Evolutionary conservation across 176 grass and related monocot species (phyloP), one percentile per base, ranked within the genome.

Genomic region (Secale cereale): DNA sequence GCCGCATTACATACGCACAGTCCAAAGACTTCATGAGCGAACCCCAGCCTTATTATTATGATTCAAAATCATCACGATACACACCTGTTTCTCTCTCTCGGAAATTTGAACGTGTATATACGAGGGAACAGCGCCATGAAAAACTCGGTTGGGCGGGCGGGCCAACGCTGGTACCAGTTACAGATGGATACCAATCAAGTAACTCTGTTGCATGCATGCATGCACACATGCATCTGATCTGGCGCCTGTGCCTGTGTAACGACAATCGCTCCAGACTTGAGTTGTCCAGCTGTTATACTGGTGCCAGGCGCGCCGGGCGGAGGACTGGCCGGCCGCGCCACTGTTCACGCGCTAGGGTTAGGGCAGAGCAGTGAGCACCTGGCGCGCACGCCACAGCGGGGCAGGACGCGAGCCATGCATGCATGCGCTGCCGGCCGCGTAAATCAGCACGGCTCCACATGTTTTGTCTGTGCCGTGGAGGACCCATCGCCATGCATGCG

Each of bases 401-500:
- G 23, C 8, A 19, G 25, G 19, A 27, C 57, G 19, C 33, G 33
- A 8, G 17, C 19, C 52, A 56, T 56, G 36, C 77, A 56, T 56
- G 36, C 77, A 37, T 40, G 59, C 33, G 56, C 76, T 59, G 36
- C 59, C 59, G 59, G 33, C 43, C 46, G 59, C 46, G 59, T 59
- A 67, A 60, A 89, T 81, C 3, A 3, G 23, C 25, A n/a, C 66
- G 82, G 64, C 48, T 70, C 63, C 87, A 89, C 82, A 81, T 81
- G 73, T 31, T 5, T 3, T 46, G 70, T 23, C 2, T 65, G 15
- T 1, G n/a, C 31, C 22, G 15, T 27, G 50, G 50, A 20, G 59
- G 77, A 46, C 63, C 39, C 35, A 57, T 48, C 14, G 45, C 45
- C 13, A 6, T 48, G 45, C 45, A 50, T 17, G 15, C 46, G 46